phyloP scores from a whole-genome alignment of 805 yeast species.

The Metschnikowia reukaufii region DNA sequence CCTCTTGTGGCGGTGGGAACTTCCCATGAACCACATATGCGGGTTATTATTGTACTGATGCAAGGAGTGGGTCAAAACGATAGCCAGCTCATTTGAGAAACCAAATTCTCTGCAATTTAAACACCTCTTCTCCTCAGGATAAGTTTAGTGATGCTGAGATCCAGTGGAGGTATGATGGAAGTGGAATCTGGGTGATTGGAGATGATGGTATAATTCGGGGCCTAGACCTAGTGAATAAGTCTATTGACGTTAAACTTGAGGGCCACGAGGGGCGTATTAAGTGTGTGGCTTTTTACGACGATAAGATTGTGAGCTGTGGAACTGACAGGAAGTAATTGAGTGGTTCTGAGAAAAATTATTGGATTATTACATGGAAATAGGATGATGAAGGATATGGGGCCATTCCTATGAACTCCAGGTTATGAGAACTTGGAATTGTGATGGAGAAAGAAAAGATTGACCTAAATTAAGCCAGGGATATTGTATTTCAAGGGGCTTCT shows the following conservation, averaged over 20 bases:
- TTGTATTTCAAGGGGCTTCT: too few species aligned
- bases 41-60: conserved; percentile 57
- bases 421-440: too few species aligned
- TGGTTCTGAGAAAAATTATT: conserved; percentile 3
- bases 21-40: conserved; percentile 74
- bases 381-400: background rate
- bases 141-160: conserved; percentile 56
- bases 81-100: conserved; percentile 15
- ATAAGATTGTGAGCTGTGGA: conserved; percentile 50
- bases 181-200: conserved; percentile 66
- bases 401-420: too few species aligned
- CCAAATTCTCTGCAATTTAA: conserved; percentile 31
- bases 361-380: background rate
- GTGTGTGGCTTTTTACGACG: conserved; percentile 32
- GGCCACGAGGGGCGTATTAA: conserved; percentile 52
- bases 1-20: conserved; percentile 62
- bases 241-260: conserved; percentile 33
- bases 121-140: conserved; percentile 65
- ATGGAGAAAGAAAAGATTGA: too few species aligned
- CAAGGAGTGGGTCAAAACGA: conserved; percentile 26
- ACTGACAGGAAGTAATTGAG: conserved; percentile 29
- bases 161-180: conserved; percentile 40
- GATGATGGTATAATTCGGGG: conserved; percentile 71
- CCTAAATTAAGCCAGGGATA: too few species aligned
- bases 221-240: conserved; percentile 46